Evolutionary conservation across 108 stramenopile genomes (phyloP).

Genomic region (Asterionellopsis glacialis): DNA sequence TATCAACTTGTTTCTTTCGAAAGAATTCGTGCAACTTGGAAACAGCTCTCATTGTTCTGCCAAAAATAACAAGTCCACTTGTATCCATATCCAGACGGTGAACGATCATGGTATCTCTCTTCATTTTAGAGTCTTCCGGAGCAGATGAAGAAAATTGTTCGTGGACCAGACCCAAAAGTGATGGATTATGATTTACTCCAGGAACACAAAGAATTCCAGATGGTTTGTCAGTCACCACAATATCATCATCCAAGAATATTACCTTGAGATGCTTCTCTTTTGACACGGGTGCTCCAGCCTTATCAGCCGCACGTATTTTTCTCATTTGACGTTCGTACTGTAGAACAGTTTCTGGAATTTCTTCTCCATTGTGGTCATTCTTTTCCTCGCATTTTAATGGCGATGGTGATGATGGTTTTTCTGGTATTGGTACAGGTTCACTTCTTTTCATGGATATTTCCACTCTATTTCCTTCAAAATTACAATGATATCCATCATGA

Average conservation of each 20-base stretch:
- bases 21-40: slow-evolving; percentile 53
- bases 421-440: too few relatives aligned
- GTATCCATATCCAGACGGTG: slow-evolving; percentile 89
- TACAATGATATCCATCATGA: too few relatives aligned
- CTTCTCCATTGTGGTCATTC: too few relatives aligned
- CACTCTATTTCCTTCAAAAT: too few relatives aligned
- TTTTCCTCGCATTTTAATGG: too few relatives aligned
- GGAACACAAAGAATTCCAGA: slow-evolving; percentile 75
- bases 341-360: slow-evolving; percentile 65
- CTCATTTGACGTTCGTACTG: slow-evolving; percentile 74
- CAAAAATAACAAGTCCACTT: slow-evolving; percentile 69
- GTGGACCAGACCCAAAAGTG: slow-evolving; percentile 46
- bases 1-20: slow-evolving; percentile 53
- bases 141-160: slow-evolving; percentile 25
- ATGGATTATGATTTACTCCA: slow-evolving; percentile 53
- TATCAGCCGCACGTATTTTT: slow-evolving; percentile 45
- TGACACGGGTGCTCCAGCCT: slow-evolving; percentile 30
- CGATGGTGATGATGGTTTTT: too few relatives aligned
- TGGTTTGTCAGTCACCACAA: slow-evolving; percentile 74
- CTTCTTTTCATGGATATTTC: too few relatives aligned
- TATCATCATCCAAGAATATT: slow-evolving; percentile 56
- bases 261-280: slow-evolving; percentile 39
- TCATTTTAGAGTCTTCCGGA: not conserved
- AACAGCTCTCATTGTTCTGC: slow-evolving; percentile 32
- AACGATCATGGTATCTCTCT: slow-evolving; percentile 60